Evolutionary conservation across 306 rosid species (phyloP), one percentile per base, ranked within the genome.

Genomic region (Glycyrrhiza uralensis): DNA sequence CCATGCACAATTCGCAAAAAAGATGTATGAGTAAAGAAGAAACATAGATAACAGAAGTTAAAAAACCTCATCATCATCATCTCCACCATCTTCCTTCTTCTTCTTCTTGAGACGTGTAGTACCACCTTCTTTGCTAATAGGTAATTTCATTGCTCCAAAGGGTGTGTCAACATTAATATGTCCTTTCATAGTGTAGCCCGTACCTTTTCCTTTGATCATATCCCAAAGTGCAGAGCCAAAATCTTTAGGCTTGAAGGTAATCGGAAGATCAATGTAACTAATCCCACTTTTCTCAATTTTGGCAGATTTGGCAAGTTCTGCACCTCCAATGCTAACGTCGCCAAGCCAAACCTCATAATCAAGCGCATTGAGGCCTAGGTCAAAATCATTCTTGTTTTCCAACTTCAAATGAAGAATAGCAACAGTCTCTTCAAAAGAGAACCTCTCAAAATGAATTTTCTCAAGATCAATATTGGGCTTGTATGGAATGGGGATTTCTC

Each of bases 211-310:
- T 66, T 93, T 82, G 3, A 92, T 92, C 88, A 92, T 89, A 62
- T 92, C 96, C 97, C 96, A 89, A 17, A 92, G 60, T 1, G 96
- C 97, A 51, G 93, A 89, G 14, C 97, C 96, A 26, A 89, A 89
- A 69, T 92, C 93, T 78, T 89, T 87, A 7, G 96, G 97, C 83
- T 81, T 87, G 60, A 92, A 92, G 75, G 93, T 87, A 38, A 92
- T 81, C n/a, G 97, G 97, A 62, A 89, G 14, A 11, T 84, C 88
- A 47, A 92, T 75, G 35, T 50, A 55, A 63, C 69, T 82, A 28
- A 85, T 59, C 10, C 88, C 96, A 46, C 47, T 79, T 68, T 87
- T 89, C 24, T 47, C 77, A 66, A 92, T 51, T 12, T 81, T 83
- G 11, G 86, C 83, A 4, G 88, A 85, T 46, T 92, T 79, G 7